Conservation (phyloP, 495 filamentous ascomycete genomes). For the Neurospora sp. region DNA sequence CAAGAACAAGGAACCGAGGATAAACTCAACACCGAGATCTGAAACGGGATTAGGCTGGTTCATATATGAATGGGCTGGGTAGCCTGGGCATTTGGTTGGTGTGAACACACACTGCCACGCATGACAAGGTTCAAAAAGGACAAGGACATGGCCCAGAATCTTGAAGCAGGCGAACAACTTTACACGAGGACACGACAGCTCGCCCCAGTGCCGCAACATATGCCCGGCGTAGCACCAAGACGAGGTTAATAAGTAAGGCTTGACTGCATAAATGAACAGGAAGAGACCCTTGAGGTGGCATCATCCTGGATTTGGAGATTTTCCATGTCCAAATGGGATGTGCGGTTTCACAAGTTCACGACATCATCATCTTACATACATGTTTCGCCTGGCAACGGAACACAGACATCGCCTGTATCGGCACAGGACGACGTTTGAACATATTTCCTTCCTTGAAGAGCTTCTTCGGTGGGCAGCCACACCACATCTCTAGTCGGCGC, state of each 20-base stretch:
- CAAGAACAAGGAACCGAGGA: neutral
- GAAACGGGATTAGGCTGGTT: neutral
- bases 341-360: neutral
- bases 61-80: neutral
- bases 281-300: neutral
- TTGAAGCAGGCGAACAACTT: neutral
- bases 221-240: neutral
- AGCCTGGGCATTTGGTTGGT: neutral
- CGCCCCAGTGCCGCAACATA: neutral
- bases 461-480: neutral
- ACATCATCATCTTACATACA: neutral
- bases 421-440: neutral
- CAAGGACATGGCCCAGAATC: neutral
- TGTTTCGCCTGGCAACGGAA: neutral
- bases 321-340: neutral
- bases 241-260: neutral
- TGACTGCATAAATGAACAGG: neutral
- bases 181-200: neutral
- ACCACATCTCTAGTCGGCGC: neutral
- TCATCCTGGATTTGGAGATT: neutral
- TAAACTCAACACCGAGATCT: neutral
- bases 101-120: neutral
- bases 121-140: neutral
- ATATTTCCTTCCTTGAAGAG: neutral
- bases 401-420: neutral